These are phyloP conservation scores for Sisymbrium altissimum DNA, from an alignment of 345 rosid genomes.

Conservation along the genomic window DNA sequence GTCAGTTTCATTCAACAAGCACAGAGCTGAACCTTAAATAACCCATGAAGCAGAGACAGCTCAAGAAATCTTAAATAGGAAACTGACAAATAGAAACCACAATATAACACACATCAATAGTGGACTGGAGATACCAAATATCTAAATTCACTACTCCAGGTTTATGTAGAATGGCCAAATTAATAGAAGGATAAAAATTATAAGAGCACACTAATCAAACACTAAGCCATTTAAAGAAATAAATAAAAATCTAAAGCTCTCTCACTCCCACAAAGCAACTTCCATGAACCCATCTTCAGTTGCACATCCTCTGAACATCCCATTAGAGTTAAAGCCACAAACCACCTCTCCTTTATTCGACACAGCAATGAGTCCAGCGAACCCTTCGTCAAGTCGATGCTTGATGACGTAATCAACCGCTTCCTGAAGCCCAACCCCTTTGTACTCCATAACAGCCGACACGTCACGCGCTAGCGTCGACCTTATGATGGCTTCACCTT, in stretches of 20 bases:
- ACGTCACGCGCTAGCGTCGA: slow-evolving; percentile 85
- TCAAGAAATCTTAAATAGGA: neutral
- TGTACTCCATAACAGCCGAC: slow-evolving; percentile 97
- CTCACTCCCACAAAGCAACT: slow-evolving; percentile 65
- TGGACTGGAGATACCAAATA: neutral
- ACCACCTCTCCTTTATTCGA: slow-evolving; percentile 82
- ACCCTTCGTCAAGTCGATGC: slow-evolving; percentile 77
- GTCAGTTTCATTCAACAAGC: neutral
- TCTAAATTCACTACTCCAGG: neutral
- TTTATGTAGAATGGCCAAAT: neutral
- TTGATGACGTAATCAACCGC: slow-evolving; percentile 80
- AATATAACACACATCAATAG: neutral
- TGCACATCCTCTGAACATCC: slow-evolving; percentile 92
- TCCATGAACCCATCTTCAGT: slow-evolving; percentile 90
- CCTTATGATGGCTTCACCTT: slow-evolving; percentile 94
- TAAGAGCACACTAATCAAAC: slow-evolving; percentile 7
- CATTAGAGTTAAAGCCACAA: slow-evolving; percentile 71
- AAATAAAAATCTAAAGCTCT: neutral
- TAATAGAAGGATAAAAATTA: neutral
- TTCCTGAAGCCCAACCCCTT: slow-evolving; percentile 67
- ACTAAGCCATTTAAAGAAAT: neutral
- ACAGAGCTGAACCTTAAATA: neutral
- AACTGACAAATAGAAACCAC: neutral
- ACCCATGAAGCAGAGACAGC: neutral
- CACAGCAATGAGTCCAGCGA: slow-evolving; percentile 90